phyloP scores from a whole-genome alignment of 306 rosid species.

The Cyamopsis tetragonoloba region DNA sequence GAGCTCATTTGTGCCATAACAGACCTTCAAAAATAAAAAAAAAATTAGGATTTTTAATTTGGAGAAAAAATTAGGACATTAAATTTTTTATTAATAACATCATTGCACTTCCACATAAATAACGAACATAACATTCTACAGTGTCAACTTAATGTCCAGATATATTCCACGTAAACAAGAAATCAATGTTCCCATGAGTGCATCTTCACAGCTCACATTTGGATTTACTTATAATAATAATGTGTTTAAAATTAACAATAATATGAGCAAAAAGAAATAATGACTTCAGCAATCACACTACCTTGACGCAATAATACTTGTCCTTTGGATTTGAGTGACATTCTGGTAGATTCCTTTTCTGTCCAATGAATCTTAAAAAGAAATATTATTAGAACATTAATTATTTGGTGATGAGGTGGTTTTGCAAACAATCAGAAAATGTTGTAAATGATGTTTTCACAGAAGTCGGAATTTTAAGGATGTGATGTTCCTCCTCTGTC shows the following conservation, averaged over 20 bases:
- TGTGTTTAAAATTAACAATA: no score
- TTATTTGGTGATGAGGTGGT: neutral
- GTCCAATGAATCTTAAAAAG: neutral
- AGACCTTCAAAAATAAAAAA: no score
- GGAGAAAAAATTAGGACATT: no score
- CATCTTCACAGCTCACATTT: constrained; percentile 16
- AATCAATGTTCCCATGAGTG: constrained; percentile 43
- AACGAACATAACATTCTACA: no score
- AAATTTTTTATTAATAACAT: no score
- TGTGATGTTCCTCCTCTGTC: neutral
- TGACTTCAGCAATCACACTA: constrained; percentile 33
- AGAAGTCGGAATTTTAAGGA: neutral
- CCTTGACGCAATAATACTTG: constrained; percentile 19
- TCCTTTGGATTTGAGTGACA: neutral
- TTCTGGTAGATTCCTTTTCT: neutral
- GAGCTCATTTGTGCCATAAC: no score
- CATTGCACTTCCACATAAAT: no score
- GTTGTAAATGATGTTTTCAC: neutral
- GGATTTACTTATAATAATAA: no score
- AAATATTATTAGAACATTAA: neutral
- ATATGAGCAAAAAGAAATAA: no score
- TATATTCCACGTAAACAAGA: no score
- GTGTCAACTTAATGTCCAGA: no score
- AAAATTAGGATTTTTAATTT: no score
- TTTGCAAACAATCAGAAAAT: neutral